Conservation (phyloP, 2,329 filamentous ascomycete species). For the Aureobasidium subglaciale region DNA sequence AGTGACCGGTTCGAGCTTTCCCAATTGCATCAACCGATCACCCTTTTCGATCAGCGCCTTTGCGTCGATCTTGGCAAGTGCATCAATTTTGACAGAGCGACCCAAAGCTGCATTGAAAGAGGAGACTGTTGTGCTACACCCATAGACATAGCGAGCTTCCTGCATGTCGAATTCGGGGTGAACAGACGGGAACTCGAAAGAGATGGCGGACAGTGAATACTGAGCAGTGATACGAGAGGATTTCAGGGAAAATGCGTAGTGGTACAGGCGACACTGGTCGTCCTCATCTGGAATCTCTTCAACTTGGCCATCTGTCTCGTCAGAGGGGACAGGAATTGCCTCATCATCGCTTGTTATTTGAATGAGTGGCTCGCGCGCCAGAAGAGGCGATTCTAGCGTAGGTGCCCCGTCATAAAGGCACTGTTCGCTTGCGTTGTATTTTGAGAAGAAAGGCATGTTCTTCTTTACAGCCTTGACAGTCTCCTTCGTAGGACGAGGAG, state of each 20-base stretch:
- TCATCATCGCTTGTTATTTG: neutral
- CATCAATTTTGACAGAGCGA: slow-evolving; percentile 59
- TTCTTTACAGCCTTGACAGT: slow-evolving; percentile 22
- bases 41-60: slow-evolving; percentile 48
- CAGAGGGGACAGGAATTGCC: neutral
- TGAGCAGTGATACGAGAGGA: slow-evolving; percentile 47
- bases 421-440: slow-evolving; percentile 34
- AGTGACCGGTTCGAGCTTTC: slow-evolving; percentile 39
- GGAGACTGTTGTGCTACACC: slow-evolving; percentile 53
- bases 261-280: slow-evolving; percentile 63
- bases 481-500: slow-evolving; percentile 39
- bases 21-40: slow-evolving; percentile 25
- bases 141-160: slow-evolving; percentile 56
- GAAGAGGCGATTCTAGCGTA: slow-evolving; percentile 17
- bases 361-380: slow-evolving; percentile 11
- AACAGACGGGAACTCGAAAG: slow-evolving; percentile 62
- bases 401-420: slow-evolving; percentile 25
- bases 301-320: slow-evolving; percentile 7
- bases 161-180: slow-evolving; percentile 50
- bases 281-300: slow-evolving; percentile 38
- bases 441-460: slow-evolving; percentile 41
- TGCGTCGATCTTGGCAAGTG: slow-evolving; percentile 56
- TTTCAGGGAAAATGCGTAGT: slow-evolving; percentile 54
- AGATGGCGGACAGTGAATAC: slow-evolving; percentile 57
- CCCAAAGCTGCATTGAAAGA: slow-evolving; percentile 56